Conservation (phyloP, 768 basidiomycete species). For the Boletus subparvulus region DNA sequence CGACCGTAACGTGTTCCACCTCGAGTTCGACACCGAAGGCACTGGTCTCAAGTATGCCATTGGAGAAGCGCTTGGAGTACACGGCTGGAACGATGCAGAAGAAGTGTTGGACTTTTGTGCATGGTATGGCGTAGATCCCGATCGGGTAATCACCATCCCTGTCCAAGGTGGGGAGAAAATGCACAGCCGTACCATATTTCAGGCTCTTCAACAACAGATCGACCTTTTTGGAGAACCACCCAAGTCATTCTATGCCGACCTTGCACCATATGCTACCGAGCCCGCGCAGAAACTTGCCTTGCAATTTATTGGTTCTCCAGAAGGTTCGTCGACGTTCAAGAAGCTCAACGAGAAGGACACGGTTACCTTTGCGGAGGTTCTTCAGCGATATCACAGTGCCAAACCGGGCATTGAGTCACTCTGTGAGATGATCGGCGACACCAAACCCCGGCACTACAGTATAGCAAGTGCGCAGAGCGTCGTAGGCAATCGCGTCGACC, state of each 20-base stretch:
- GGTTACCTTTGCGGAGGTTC: constrained; percentile 86
- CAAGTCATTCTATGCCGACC: constrained; percentile 91
- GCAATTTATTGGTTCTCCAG: constrained; percentile 90
- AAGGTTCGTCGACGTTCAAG: constrained; percentile 91
- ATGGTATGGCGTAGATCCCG: constrained; percentile 88
- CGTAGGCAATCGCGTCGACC: constrained; percentile 91
- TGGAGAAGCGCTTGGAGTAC: constrained; percentile 94
- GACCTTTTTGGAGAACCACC: constrained; percentile 95
- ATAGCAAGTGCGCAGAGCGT: constrained; percentile 95
- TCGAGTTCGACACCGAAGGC: constrained; percentile 90
- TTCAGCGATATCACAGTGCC: constrained; percentile 75
- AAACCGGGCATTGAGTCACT: constrained; percentile 80
- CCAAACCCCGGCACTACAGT: constrained; percentile 97
- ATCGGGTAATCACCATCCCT: constrained; percentile 79
- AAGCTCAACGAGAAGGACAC: constrained; percentile 95
- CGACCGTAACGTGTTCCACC: constrained; percentile 98
- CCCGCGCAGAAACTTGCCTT: constrained; percentile 75
- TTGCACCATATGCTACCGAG: constrained; percentile 71
- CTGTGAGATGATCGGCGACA: constrained; percentile 89
- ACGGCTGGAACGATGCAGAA: constrained; percentile 93
- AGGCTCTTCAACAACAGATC: constrained; percentile 93
- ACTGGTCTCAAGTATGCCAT: constrained; percentile 95
- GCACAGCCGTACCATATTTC: constrained; percentile 94
- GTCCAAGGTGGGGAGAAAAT: constrained; percentile 60
- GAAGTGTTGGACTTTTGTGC: constrained; percentile 88